phyloP scores from a whole-genome alignment of 352 stramenopile genomes.

The Phytophthora sojae region DNA sequence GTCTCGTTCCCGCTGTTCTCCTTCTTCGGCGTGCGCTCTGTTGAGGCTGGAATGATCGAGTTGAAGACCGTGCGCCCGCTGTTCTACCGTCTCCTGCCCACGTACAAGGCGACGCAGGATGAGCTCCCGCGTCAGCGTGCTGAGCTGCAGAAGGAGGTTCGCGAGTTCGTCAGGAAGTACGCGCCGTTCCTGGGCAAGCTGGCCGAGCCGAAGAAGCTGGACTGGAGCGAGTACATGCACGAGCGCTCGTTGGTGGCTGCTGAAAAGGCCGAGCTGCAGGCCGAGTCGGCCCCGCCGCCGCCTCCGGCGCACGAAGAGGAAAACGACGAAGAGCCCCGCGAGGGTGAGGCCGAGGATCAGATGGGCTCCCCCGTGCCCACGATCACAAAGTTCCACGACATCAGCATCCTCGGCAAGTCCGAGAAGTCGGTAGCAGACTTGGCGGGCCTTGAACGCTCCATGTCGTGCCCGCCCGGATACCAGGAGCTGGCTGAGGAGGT shows the following conservation, averaged over 20 bases:
- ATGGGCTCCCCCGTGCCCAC: slow-evolving; percentile 48
- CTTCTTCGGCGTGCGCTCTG: slow-evolving; percentile 88
- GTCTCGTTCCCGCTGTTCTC: slow-evolving; percentile 89
- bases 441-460: slow-evolving; percentile 71
- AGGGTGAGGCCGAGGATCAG: slow-evolving; percentile 32
- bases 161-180: slow-evolving; percentile 84
- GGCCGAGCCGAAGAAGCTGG: slow-evolving; percentile 72
- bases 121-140: slow-evolving; percentile 72
- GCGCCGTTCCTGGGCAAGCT: slow-evolving; percentile 64
- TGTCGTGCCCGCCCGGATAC: slow-evolving; percentile 80
- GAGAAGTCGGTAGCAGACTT: slow-evolving; percentile 78
- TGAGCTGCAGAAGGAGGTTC: slow-evolving; percentile 79
- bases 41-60: slow-evolving; percentile 90
- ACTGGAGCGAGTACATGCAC: slow-evolving; percentile 90
- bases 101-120: slow-evolving; percentile 84
- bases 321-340: slow-evolving; percentile 34
- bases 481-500: slow-evolving; percentile 59
- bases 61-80: slow-evolving; percentile 86
- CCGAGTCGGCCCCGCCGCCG: slow-evolving; percentile 21
- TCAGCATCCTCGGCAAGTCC: slow-evolving; percentile 81
- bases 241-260: slow-evolving; percentile 51
- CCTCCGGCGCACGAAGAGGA: slow-evolving; percentile 27
- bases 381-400: slow-evolving; percentile 82
- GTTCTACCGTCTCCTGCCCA: slow-evolving; percentile 81
- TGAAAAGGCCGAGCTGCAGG: slow-evolving; percentile 42